phyloP scores from a whole-genome alignment of 2,329 filamentous ascomycete genomes.

The Colletotrichum sp. region DNA sequence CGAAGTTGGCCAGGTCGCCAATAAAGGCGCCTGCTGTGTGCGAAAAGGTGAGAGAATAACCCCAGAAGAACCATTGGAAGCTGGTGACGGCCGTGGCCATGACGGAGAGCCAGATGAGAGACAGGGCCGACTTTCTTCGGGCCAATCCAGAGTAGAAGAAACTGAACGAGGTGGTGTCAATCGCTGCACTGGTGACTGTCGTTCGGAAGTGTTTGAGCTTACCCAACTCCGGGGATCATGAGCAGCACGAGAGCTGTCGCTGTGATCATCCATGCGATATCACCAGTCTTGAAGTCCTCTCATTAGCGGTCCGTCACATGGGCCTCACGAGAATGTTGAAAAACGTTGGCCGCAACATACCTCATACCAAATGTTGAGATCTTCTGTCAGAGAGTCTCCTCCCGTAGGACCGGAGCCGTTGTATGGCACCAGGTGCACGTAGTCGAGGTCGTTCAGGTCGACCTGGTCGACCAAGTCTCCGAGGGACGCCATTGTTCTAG shows the following conservation, averaged over 20 bases:
- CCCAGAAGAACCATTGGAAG: slow-evolving; percentile 97
- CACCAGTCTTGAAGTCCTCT: slow-evolving; percentile 64
- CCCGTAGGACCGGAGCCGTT: slow-evolving; percentile 70
- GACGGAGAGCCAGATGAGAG: slow-evolving; percentile 87
- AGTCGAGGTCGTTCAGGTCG: slow-evolving; percentile 49
- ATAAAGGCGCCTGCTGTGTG: slow-evolving; percentile 78
- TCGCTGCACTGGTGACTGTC: neutral
- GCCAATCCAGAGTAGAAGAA: slow-evolving; percentile 96
- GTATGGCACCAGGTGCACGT: slow-evolving; percentile 57
- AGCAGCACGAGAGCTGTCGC: slow-evolving; percentile 84
- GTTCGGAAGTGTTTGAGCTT: neutral
- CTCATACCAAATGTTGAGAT: slow-evolving; percentile 82
- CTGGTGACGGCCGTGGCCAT: slow-evolving; percentile 85
- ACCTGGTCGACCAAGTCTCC: slow-evolving; percentile 34
- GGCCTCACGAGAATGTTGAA: neutral
- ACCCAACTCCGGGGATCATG: slow-evolving; percentile 90
- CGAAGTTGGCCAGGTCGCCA: slow-evolving; percentile 80
- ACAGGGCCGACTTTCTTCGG: slow-evolving; percentile 86
- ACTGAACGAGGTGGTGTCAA: slow-evolving; percentile 32
- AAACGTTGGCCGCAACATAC: slow-evolving; percentile 44
- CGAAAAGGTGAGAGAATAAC: slow-evolving; percentile 83
- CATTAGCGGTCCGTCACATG: neutral
- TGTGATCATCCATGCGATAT: slow-evolving; percentile 85
- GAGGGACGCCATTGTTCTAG: slow-evolving; percentile 4
- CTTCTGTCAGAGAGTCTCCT: slow-evolving; percentile 69